These are phyloP conservation scores for Aspergillus heteromorphus DNA, from an alignment of 495 filamentous ascomycete species.

Conservation along the genomic window DNA sequence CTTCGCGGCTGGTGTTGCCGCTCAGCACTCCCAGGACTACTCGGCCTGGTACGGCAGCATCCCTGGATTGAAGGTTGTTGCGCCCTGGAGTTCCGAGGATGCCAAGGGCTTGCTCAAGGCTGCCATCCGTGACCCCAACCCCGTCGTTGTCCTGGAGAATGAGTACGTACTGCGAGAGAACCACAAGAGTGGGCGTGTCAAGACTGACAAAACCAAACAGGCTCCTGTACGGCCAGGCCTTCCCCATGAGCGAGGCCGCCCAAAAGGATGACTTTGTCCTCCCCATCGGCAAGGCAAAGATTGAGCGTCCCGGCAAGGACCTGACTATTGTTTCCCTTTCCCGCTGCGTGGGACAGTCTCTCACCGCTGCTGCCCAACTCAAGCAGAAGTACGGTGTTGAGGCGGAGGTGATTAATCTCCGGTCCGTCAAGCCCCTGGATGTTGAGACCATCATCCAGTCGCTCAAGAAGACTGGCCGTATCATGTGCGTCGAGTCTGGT, in stretches of 20 bases:
- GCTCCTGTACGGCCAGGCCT: slow-evolving; percentile 85
- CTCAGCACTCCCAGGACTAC: slow-evolving; percentile 98
- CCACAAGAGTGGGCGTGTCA: not conserved
- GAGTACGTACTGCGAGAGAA: slow-evolving; percentile 51
- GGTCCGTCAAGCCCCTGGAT: slow-evolving; percentile 93
- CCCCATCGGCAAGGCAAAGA: slow-evolving; percentile 97
- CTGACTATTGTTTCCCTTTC: slow-evolving; percentile 92
- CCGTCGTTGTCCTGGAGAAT: slow-evolving; percentile 91
- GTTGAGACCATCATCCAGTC: slow-evolving; percentile 92
- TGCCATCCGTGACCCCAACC: slow-evolving; percentile 96
- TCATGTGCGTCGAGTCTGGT: slow-evolving; percentile 90
- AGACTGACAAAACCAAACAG: slow-evolving; percentile 33
- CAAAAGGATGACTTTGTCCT: slow-evolving; percentile 94
- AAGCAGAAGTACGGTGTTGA: slow-evolving; percentile 97
- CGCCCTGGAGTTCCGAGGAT: slow-evolving; percentile 94
- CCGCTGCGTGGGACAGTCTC: slow-evolving; percentile 88
- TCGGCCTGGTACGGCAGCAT: slow-evolving; percentile 98
- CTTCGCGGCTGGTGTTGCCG: slow-evolving; percentile 90
- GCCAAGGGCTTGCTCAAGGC: slow-evolving; percentile 97
- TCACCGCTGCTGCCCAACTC: slow-evolving; percentile 79
- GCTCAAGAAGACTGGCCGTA: slow-evolving; percentile 93
- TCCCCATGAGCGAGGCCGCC: slow-evolving; percentile 93
- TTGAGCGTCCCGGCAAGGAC: slow-evolving; percentile 93
- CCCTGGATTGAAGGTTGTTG: slow-evolving; percentile 92
- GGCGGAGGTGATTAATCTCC: slow-evolving; percentile 94